phyloP scores from a whole-genome alignment of 2,329 filamentous ascomycete species.

The Venturia effusa region DNA sequence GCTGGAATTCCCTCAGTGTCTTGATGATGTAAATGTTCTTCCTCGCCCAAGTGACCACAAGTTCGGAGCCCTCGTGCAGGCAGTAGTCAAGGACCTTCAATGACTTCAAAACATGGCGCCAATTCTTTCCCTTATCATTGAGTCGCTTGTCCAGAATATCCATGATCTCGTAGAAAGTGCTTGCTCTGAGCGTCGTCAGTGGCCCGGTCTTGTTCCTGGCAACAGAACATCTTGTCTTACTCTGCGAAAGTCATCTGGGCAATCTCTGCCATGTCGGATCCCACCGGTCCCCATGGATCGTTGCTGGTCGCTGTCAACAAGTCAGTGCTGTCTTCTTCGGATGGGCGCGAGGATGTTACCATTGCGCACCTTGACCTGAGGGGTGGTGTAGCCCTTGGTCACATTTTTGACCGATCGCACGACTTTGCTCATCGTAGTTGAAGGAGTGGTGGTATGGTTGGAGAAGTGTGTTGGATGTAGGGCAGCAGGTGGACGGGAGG shows the following conservation, averaged over 20 bases:
- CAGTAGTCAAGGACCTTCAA: constrained; percentile 97
- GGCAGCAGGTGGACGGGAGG: neutral
- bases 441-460: neutral
- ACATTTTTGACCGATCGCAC: constrained; percentile 98
- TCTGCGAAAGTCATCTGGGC: constrained; percentile 96
- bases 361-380: constrained; percentile 20
- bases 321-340: neutral
- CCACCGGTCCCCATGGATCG: constrained; percentile 95
- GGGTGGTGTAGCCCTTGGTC: constrained; percentile 61
- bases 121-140: constrained; percentile 99
- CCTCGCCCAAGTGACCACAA: constrained; percentile 94
- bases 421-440: constrained; percentile 75
- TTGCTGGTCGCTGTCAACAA: constrained; percentile 75
- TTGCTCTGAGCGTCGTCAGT: constrained; percentile 38
- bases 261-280: constrained; percentile 97
- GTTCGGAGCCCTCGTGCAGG: constrained; percentile 89
- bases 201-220: neutral
- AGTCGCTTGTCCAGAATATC: constrained; percentile 98
- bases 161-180: constrained; percentile 99
- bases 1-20: constrained; percentile 92
- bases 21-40: constrained; percentile 99
- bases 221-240: constrained; percentile 42
- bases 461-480: neutral
- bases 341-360: constrained; percentile 14
- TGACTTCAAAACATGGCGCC: constrained; percentile 95